phyloP scores from a whole-genome alignment of 306 rosid species.

The Quercus aquifolioides region DNA sequence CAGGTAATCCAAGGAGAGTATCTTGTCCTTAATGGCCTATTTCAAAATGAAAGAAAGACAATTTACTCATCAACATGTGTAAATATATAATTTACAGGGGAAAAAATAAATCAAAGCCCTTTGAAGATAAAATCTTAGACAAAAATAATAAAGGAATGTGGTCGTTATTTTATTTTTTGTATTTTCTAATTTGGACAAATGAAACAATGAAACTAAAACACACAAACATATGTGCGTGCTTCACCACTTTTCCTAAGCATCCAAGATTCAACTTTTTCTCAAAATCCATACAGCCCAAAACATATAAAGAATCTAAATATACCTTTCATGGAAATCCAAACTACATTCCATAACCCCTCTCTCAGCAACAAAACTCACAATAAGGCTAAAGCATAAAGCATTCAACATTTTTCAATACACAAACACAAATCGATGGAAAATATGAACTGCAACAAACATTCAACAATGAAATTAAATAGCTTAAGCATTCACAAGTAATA shows the following conservation, averaged over 20 bases:
- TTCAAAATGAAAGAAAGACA: constrained; percentile 13
- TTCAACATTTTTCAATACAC: not conserved
- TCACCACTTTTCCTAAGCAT: not conserved
- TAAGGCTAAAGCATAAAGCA: not conserved
- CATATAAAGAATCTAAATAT: not conserved
- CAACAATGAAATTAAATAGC: not conserved
- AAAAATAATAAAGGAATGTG: not conserved
- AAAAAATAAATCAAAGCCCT: too few species aligned
- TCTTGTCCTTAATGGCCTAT: constrained; percentile 61
- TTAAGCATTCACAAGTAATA: not conserved
- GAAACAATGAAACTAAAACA: not conserved
- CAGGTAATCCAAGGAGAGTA: constrained; percentile 41
- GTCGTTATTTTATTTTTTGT: not conserved
- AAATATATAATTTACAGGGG: too few species aligned
- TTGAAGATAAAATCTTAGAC: not conserved
- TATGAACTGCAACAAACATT: not conserved
- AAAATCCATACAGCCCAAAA: not conserved
- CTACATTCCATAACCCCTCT: not conserved
- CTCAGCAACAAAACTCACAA: not conserved
- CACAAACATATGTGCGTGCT: not conserved
- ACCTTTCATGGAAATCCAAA: not conserved
- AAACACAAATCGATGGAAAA: not conserved
- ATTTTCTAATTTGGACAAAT: not conserved
- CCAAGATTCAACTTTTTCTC: not conserved
- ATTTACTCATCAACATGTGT: not conserved